phyloP scores from a whole-genome alignment of 306 rosid genomes.

The Quercus aquifolioides region DNA sequence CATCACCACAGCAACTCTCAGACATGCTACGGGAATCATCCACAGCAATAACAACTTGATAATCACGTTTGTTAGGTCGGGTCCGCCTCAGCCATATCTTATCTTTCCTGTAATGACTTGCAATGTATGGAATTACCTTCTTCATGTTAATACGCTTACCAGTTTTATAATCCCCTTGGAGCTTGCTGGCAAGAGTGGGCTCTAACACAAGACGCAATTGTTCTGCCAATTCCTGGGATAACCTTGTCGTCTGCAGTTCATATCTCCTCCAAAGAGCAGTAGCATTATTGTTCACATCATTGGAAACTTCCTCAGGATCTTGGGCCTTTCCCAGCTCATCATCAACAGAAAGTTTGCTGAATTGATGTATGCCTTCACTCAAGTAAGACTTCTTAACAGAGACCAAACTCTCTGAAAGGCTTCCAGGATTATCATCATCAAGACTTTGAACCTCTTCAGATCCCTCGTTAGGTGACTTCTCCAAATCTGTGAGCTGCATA shows the following conservation, averaged over 20 bases:
- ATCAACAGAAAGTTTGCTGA: constrained; percentile 53
- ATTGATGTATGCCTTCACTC: constrained; percentile 37
- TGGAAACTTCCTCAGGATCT: constrained; percentile 39
- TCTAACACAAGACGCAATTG: constrained; percentile 92
- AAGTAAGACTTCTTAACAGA: constrained; percentile 53
- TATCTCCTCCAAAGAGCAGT: constrained; percentile 66
- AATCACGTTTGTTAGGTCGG: constrained; percentile 90
- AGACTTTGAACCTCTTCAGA: constrained; percentile 25
- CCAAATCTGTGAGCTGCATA: constrained; percentile 32
- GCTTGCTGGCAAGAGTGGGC: constrained; percentile 87
- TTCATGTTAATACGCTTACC: constrained; percentile 94
- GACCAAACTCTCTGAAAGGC: constrained; percentile 49
- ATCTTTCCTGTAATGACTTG: constrained; percentile 78
- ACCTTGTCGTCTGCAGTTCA: constrained; percentile 67
- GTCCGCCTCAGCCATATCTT: constrained; percentile 94
- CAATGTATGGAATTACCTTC: constrained; percentile 86
- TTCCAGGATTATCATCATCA: constrained; percentile 25
- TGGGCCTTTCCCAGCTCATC: constrained; percentile 64
- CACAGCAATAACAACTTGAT: constrained; percentile 86
- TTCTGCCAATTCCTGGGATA: constrained; percentile 86
- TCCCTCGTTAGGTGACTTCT: constrained; percentile 41
- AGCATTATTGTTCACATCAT: constrained; percentile 42
- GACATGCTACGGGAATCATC: constrained; percentile 98
- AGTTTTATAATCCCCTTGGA: constrained; percentile 91
- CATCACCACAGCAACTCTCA: constrained; percentile 67